A percentile compares a stretch with the other conserved stretches of the same genome.
Conservation (phyloP, 1,284 basidiomycete genomes). For the Apiotrichum montevideense region DNA sequence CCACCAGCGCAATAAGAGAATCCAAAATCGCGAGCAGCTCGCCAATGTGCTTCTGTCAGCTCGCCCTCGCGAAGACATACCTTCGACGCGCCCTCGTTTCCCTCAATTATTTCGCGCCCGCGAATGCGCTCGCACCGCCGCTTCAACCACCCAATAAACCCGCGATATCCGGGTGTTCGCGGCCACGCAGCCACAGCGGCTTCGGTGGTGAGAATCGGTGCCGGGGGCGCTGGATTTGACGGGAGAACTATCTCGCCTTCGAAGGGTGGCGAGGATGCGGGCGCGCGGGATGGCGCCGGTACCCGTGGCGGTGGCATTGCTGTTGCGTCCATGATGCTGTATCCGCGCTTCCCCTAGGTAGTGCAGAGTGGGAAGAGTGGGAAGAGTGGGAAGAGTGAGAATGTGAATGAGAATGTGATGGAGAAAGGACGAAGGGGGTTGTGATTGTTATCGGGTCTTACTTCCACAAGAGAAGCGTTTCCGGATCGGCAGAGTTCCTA, state of each 20-base stretch:
- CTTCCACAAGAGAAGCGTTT: too few species aligned
- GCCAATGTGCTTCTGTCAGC: constrained; percentile 49
- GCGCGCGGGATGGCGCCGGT: background rate
- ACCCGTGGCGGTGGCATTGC: background rate
- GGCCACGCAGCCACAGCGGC: constrained; percentile 65
- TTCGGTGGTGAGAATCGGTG: constrained; percentile 51
- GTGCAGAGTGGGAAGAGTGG: too few species aligned
- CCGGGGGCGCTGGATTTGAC: constrained; percentile 18
- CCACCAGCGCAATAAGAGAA: constrained; percentile 68
- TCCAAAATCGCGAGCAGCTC: constrained; percentile 59
- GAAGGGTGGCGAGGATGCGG: background rate
- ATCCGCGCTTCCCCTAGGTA: too few species aligned
- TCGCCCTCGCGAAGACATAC: constrained; percentile 18
- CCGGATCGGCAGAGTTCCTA: too few species aligned
- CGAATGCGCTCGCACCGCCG: constrained; percentile 67
- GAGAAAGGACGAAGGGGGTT: too few species aligned
- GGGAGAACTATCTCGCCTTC: constrained; percentile 16
- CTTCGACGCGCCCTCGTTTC: constrained; percentile 12
- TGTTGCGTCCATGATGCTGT: too few species aligned
- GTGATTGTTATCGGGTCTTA: too few species aligned
- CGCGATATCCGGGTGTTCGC: constrained; percentile 60
- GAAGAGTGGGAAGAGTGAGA: too few species aligned
- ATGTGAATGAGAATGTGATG: too few species aligned
- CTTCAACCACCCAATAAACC: constrained; percentile 65
- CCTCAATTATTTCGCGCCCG: constrained; percentile 49